These are phyloP conservation scores for Cadophora malorum DNA, from an alignment of 2,329 filamentous ascomycete genomes.

Conservation along the genomic window DNA sequence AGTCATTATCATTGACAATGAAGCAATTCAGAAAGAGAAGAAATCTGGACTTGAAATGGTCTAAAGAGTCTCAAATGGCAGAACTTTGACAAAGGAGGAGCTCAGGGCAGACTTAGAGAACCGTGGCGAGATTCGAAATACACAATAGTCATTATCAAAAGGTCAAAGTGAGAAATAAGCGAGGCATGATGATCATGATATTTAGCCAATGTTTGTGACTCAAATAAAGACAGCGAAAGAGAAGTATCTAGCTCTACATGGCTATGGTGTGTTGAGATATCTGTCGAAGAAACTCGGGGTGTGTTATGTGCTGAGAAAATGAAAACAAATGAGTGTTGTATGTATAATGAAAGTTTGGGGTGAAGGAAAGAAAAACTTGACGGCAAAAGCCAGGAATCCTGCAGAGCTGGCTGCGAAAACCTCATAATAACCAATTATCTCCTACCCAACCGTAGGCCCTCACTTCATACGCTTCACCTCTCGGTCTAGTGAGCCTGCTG, in stretches of 20 bases:
- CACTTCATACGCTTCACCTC: conserved; percentile 43
- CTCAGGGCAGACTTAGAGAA: not conserved
- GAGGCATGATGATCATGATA: not conserved
- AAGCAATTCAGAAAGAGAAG: conserved; percentile 42
- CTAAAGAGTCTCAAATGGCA: conserved; percentile 9
- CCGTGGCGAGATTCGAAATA: not conserved
- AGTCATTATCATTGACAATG: conserved; percentile 57
- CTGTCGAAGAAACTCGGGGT: conserved; percentile 23
- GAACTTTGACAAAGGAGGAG: not conserved
- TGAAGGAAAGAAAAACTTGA: conserved; percentile 12
- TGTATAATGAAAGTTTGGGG: not conserved
- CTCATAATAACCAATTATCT: conserved; percentile 6
- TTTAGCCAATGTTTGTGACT: not conserved
- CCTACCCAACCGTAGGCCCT: conserved; percentile 13
- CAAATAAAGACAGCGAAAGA: conserved; percentile 14
- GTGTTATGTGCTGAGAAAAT: not conserved
- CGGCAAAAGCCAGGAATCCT: conserved; percentile 5
- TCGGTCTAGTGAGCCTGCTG: conserved; percentile 36
- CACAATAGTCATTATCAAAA: not conserved
- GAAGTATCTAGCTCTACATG: conserved; percentile 4
- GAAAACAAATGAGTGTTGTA: conserved; percentile 4
- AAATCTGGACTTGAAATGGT: conserved; percentile 36
- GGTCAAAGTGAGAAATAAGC: not conserved
- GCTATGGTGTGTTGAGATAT: conserved; percentile 13
- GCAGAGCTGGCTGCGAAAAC: not conserved